Evolutionary conservation across 352 stramenopile species (phyloP).

Genomic region (Phytophthora rubi): DNA sequence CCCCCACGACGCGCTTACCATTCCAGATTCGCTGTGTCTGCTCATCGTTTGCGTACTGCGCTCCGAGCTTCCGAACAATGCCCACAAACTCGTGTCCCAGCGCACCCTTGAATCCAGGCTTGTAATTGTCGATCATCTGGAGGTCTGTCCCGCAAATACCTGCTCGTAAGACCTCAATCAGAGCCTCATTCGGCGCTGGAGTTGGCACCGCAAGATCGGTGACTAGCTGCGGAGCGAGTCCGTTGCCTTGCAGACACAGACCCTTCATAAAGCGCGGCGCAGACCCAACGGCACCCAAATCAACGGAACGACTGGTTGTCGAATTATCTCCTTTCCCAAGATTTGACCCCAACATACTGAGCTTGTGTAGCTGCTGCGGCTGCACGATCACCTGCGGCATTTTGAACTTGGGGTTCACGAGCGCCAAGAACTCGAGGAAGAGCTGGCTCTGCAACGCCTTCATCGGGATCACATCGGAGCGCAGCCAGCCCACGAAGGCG

Average conservation of each 20-base stretch:
- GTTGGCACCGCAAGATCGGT: conserved; percentile 47
- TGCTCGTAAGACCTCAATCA: conserved; percentile 66
- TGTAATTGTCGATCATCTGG: conserved; percentile 81
- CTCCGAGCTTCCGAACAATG: conserved; percentile 70
- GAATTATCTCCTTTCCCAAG: conserved; percentile 24
- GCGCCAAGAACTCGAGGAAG: conserved; percentile 46
- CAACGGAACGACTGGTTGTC: conserved; percentile 28
- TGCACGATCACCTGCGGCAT: conserved; percentile 47
- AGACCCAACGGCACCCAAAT: conserved; percentile 21
- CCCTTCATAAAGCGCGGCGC: conserved; percentile 50
- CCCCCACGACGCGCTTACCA: conserved; percentile 87
- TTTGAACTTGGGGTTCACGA: conserved; percentile 49
- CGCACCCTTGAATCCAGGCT: conserved; percentile 65
- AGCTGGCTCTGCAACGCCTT: conserved; percentile 42
- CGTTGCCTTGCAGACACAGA: conserved; percentile 55
- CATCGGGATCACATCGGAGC: conserved; percentile 56
- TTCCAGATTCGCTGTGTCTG: conserved; percentile 45
- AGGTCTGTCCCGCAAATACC: conserved; percentile 81
- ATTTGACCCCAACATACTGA: conserved; percentile 27
- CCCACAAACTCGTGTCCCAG: conserved; percentile 93
- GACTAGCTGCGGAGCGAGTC: conserved; percentile 32
- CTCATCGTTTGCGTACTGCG: conserved; percentile 29
- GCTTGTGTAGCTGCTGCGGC: conserved; percentile 38
- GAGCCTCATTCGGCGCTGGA: conserved; percentile 47
- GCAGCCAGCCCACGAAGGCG: conserved; percentile 52